Base-by-base conservation (phyloP, 257 asterid genomes). In the Eucommia ulmoides region DNA sequence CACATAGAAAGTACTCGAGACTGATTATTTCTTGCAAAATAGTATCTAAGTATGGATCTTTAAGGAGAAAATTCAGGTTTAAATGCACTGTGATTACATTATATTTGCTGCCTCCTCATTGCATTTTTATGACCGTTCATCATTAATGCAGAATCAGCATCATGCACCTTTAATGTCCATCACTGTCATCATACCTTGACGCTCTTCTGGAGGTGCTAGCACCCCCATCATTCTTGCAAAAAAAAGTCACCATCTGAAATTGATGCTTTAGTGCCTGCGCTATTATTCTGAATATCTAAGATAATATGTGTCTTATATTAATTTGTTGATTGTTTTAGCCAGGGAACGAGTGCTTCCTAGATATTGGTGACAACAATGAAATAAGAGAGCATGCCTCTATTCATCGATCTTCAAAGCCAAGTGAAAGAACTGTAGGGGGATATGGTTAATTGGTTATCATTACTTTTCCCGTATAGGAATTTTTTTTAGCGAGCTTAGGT, bases 331-430 rank as follows among this genome's bases (percentile, higher is more conserved):
- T 44, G 53, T 67, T 55, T 67, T 78, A 85, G 98, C 63, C 75
- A 75, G 94, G 94, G 68, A 79, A 23, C 59, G 93, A 82, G 64
- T 82, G 94, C 59, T 89, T 73, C 76, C 98, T 85, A 46, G 82
- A 82, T 72, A 86, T 89, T 53, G 98, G 98, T 55, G 82, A 83
- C 74, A 80, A 78, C 71, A 89, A 89, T 56, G 94, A 89, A 51
- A 78, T 85, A 52, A 82, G 94, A 65, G 98, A 89, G 58, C 76
- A 68, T 60, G 50, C 83, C 24, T 89, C 98, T 49, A 60, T 89
- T 68, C 98, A 89, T 66, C 82, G 96, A 62, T 89, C 98, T 60
- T 89, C 98, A 54, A 64, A 17, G 64, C 88, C 86, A 58, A 69
- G 70, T 24, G 83, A 81, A 42, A 80, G 22, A 73, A 89, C 96